Evolutionary conservation across 225 moss, liverwort and hornwort species (phyloP), one percentile per base, ranked within the genome.

Genomic region (Sphagnum contortum): DNA sequence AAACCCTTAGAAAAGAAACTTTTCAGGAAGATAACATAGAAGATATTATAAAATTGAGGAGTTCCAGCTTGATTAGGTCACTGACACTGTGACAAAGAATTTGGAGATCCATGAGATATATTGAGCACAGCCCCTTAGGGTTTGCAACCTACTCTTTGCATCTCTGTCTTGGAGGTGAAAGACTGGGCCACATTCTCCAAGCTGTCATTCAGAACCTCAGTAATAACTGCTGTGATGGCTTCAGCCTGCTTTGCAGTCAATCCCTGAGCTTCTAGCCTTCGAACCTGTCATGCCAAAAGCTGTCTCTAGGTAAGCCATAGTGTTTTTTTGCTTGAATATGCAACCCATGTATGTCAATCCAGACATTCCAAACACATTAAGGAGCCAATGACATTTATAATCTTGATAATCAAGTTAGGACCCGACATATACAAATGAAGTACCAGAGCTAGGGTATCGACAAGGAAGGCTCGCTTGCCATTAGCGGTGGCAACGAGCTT

Each of bases 151-250:
- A 96, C 95, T 79, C 95, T 88, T 81, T 92, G 92, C 95, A 88
- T 79, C 82, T 92, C 95, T 49, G 95, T 90, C 70, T 92, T 90
- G 48, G 95, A 88, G 64, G 95, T 88, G 61, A 96, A 96, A 12
- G 86, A 82, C 73, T 96, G 95, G 45, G 95, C 89, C 62, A 96
- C 95, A 57, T 92, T 96, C 76, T 96, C 95, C 81, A 96, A 79
- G 86, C 95, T 96, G 74, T 96, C 95, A 71, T 96, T 92, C 66
- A 96, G 95, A 61, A 96, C 95, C 80, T 96, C 95, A 8, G 95
- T 96, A 45, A 96, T 92, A 66, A 92, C 95, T 71, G 95, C 95
- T 45, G 95, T 96, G 57, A 96, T 96, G 50, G 95, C 95, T 74
- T 96, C 95, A 46, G 95, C 86, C 72, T 96, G 95, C 73, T 90